Evolutionary conservation across 257 asterid species (phyloP).

Genomic region (Orobanche coerulescens): DNA sequence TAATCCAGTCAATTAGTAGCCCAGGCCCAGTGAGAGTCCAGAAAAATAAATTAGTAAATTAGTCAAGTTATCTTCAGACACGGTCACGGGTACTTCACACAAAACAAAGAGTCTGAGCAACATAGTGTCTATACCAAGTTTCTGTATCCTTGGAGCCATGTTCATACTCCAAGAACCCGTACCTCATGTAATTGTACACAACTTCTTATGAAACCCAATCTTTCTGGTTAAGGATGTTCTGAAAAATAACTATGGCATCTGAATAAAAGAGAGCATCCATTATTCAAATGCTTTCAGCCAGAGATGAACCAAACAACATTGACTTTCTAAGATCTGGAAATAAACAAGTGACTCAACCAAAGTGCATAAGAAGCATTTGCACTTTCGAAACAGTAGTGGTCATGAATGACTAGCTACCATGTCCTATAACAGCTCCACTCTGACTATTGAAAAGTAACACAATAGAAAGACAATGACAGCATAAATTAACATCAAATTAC

Average conservation of each 20-base stretch:
- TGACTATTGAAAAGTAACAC: constrained; percentile 1
- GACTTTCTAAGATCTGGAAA: background rate
- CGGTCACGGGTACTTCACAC: no score
- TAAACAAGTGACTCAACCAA: background rate
- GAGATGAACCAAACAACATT: background rate
- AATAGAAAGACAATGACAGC: background rate
- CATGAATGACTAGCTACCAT: background rate
- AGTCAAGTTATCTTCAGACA: no score
- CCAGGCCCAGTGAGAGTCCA: no score
- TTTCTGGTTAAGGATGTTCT: background rate
- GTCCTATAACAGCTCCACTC: constrained; percentile 5
- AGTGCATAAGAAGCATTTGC: background rate
- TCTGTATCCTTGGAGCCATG: background rate
- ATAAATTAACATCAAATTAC: background rate
- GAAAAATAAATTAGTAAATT: no score
- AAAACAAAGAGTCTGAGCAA: no score
- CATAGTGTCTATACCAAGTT: no score
- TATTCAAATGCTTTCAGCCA: background rate
- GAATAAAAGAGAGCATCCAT: background rate
- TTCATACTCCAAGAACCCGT: constrained; percentile 17
- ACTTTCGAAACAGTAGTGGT: background rate
- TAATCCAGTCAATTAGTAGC: no score
- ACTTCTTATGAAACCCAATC: background rate
- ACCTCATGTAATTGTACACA: constrained; percentile 5
- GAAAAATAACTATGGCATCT: background rate